Conservation (phyloP, 2,329 filamentous ascomycete genomes). For the Diaporthe batatas region DNA sequence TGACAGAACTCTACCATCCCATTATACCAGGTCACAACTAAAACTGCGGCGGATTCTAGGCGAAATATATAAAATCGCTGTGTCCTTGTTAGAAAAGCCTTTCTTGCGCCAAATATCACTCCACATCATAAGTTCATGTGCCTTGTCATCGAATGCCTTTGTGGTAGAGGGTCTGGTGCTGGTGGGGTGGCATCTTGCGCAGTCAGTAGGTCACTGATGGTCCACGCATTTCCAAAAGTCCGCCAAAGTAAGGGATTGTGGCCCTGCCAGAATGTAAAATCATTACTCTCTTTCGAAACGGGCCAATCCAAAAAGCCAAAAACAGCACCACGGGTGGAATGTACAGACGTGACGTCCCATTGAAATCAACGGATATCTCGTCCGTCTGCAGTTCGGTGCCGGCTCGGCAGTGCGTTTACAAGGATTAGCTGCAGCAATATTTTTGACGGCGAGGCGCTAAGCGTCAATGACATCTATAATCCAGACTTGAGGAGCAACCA, state of each 20-base stretch:
- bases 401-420: constrained; percentile 27
- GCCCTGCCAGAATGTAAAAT: not conserved
- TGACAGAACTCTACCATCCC: not conserved
- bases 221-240: too few relatives aligned
- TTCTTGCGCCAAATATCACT: too few relatives aligned
- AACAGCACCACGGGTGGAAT: not conserved
- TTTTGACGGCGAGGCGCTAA: constrained; percentile 48
- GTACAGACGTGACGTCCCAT: not conserved
- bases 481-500: not conserved
- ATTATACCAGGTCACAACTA: not conserved
- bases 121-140: too few relatives aligned
- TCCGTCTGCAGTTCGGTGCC: not conserved
- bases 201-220: not conserved
- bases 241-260: not conserved
- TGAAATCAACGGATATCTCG: not conserved
- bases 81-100: not conserved
- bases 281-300: not conserved
- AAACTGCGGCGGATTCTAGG: too few relatives aligned
- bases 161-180: not conserved
- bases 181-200: not conserved
- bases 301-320: not conserved
- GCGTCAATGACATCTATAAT: constrained; percentile 44
- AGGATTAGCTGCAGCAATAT: constrained; percentile 33
- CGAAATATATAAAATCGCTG: not conserved
- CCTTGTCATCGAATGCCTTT: not conserved